These are phyloP conservation scores for Vinca minor DNA, from an alignment of 257 asterid genomes.

Conservation along the genomic window DNA sequence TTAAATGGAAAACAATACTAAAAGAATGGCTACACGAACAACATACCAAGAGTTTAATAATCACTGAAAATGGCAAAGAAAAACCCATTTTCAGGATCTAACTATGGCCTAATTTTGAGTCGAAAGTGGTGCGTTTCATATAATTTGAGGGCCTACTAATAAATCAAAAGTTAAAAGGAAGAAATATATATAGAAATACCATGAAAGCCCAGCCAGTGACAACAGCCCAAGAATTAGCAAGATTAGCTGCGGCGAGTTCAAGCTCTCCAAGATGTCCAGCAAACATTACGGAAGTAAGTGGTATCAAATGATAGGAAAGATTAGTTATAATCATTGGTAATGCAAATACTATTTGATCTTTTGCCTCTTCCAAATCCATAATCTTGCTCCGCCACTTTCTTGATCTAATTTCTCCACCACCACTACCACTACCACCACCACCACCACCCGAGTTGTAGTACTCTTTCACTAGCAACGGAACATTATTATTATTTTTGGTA, in stretches of 20 bases:
- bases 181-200: slow-evolving; percentile 34
- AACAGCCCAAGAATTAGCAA: slow-evolving; percentile 71
- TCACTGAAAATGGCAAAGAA: no score
- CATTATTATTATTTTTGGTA: no score
- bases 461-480: not conserved
- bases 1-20: no score
- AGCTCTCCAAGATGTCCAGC: slow-evolving; percentile 78
- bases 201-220: slow-evolving; percentile 58
- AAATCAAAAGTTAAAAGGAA: no score
- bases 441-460: no score
- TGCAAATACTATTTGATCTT: slow-evolving; percentile 45
- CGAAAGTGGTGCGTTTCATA: no score
- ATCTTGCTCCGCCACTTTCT: slow-evolving; percentile 28
- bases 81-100: no score
- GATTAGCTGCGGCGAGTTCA: slow-evolving; percentile 60
- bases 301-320: slow-evolving; percentile 41
- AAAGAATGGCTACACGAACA: no score
- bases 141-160: no score
- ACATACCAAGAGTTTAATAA: no score
- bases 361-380: slow-evolving; percentile 52
- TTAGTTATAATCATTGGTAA: slow-evolving; percentile 54
- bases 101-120: not conserved
- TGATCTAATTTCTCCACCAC: not conserved
- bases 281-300: slow-evolving; percentile 68
- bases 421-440: not conserved